A percentile compares a stretch with the other conserved stretches of the same genome.
These are phyloP conservation scores for Lichtheimia ornata DNA, from an alignment of 371 early-diverging fungal genomes.

Conservation along the genomic window DNA sequence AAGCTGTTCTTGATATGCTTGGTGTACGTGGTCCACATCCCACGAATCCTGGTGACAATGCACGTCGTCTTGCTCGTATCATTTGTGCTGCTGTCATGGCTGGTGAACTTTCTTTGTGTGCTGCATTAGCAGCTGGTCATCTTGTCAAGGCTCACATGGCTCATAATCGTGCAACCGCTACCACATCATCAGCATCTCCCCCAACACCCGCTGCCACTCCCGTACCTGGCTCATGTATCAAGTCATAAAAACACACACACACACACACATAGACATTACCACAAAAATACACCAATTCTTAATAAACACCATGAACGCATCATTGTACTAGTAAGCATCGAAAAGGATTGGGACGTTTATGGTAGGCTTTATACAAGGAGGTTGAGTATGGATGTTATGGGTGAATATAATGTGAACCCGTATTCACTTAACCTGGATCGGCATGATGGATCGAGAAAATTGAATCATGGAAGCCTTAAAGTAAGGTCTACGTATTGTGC, in stretches of 20 bases:
- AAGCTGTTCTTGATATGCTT: slow-evolving; percentile 88
- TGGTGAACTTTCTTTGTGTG: slow-evolving; percentile 90
- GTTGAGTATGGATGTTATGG: too few species aligned
- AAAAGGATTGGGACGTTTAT: too few species aligned
- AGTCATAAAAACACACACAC: slow-evolving; percentile 8
- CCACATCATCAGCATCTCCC: slow-evolving; percentile 2
- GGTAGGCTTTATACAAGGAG: too few species aligned
- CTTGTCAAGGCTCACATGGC: slow-evolving; percentile 84
- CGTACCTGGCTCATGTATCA: slow-evolving; percentile 23
- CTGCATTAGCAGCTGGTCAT: slow-evolving; percentile 88
- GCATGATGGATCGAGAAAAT: too few species aligned
- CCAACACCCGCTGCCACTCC: slow-evolving; percentile 20
- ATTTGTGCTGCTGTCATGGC: slow-evolving; percentile 95
- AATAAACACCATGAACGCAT: too few species aligned
- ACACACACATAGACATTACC: too few species aligned
- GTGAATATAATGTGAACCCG: too few species aligned
- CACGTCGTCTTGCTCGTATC: slow-evolving; percentile 86
- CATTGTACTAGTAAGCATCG: too few species aligned
- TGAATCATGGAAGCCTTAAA: too few species aligned
- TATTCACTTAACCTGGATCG: too few species aligned
- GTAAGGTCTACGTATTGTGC: too few species aligned
- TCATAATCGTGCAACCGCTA: slow-evolving; percentile 65
- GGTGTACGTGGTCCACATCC: slow-evolving; percentile 86
- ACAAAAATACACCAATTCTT: too few species aligned
- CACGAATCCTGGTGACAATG: slow-evolving; percentile 85